These are phyloP conservation scores for Corymbia maculata DNA, from an alignment of 345 rosid species.

Conservation along the genomic window DNA sequence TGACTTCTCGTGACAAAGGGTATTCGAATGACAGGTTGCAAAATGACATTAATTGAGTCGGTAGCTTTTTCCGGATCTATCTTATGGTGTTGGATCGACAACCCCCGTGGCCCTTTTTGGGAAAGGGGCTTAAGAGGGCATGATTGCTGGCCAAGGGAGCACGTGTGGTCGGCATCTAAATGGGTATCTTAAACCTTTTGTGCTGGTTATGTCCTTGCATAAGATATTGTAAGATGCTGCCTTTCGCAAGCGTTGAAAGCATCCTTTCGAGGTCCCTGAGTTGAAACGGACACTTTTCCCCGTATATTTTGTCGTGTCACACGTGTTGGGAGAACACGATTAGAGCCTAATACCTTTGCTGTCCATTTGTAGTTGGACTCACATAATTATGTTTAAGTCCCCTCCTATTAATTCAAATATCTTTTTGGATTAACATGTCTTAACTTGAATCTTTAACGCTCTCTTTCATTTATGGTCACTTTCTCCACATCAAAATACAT, in stretches of 20 bases:
- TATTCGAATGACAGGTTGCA: background rate
- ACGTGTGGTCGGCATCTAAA: background rate
- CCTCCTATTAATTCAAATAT: background rate
- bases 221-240: background rate
- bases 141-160: background rate
- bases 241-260: background rate
- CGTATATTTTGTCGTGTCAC: background rate
- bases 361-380: background rate
- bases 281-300: background rate
- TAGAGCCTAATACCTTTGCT: background rate
- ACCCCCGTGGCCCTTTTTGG: background rate
- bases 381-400: background rate
- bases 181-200: background rate
- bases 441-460: background rate
- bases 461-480: background rate
- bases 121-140: background rate
- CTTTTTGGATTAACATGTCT: background rate
- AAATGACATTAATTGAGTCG: background rate
- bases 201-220: background rate
- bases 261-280: background rate
- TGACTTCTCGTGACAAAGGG: background rate
- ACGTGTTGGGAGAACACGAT: background rate
- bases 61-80: background rate
- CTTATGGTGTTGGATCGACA: background rate
- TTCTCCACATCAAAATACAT: background rate